Conservation (phyloP, 106 monocot genomes). For the Xerophyta viscosa region DNA sequence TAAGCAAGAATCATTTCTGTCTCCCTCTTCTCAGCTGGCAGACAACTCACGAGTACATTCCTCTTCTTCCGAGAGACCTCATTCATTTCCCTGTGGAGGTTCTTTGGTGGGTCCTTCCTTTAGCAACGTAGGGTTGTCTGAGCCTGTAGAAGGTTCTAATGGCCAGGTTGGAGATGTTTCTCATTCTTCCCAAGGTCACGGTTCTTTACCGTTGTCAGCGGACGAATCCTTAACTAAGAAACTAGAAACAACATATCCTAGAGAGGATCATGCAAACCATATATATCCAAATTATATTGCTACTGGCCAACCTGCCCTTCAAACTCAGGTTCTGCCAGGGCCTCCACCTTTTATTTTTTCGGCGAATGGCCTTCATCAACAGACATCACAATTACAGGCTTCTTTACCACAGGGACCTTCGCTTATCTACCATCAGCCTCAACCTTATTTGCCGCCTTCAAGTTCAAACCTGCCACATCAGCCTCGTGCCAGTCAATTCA, state of each 20-base stretch:
- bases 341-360: constrained; percentile 10
- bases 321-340: not conserved
- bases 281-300: constrained; percentile 6
- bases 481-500: too few species aligned
- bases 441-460: not conserved
- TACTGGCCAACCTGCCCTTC: not conserved
- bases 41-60: constrained; percentile 1
- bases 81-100: too few species aligned
- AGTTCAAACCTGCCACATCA: too few species aligned
- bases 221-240: not conserved
- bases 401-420: constrained; percentile 10
- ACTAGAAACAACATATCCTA: too few species aligned
- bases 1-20: constrained; percentile 3
- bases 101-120: too few species aligned
- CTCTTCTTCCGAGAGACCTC: constrained; percentile 6
- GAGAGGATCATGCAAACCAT: not conserved
- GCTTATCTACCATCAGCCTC: constrained; percentile 12
- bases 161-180: not conserved
- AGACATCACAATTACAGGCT: constrained; percentile 15
- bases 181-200: constrained; percentile 4
- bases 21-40: constrained; percentile 1
- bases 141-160: not conserved
- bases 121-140: not conserved
- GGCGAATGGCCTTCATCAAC: constrained; percentile 10
- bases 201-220: not conserved